Percentiles rank a stretch among this genome's conserved stretches.
These are phyloP conservation scores for Volvox africanus DNA, from an alignment of 139 green algal genomes.

Conservation along the genomic window DNA sequence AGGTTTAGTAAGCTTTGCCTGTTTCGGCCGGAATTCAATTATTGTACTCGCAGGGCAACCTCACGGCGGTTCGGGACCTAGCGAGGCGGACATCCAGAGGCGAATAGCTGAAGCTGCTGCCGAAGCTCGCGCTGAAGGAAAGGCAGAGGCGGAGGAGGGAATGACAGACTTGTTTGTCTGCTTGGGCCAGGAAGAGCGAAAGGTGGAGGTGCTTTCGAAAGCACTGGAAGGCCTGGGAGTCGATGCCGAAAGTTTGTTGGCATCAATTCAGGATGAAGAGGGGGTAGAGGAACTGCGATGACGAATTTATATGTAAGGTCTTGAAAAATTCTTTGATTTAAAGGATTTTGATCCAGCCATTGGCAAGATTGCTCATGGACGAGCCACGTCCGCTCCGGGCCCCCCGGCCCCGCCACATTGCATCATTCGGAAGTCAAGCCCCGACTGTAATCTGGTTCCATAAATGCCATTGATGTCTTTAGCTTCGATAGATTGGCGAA, in stretches of 20 bases:
- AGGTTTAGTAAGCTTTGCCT: too few relatives aligned
- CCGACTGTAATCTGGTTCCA: too few relatives aligned
- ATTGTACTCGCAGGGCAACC: neutral
- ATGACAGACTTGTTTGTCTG: constrained; percentile 92
- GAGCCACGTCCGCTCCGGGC: too few relatives aligned
- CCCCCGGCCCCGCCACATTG: too few relatives aligned
- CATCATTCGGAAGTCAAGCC: too few relatives aligned
- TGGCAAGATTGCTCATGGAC: too few relatives aligned
- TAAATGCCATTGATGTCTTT: too few relatives aligned
- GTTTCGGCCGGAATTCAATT: too few relatives aligned
- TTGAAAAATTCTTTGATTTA: too few relatives aligned
- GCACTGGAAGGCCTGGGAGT: constrained; percentile 70
- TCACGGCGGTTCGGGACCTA: neutral
- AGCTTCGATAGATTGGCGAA: too few relatives aligned
- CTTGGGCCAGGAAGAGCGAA: constrained; percentile 77
- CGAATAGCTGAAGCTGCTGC: constrained; percentile 32
- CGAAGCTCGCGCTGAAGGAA: constrained; percentile 56
- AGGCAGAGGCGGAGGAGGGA: constrained; percentile 71
- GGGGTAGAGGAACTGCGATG: neutral
- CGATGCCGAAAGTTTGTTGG: constrained; percentile 78
- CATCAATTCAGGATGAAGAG: constrained; percentile 30
- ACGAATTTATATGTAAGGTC: too few relatives aligned
- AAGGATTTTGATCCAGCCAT: too few relatives aligned
- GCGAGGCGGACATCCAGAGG: constrained; percentile 20
- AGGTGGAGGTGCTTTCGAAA: constrained; percentile 57